Percentiles rank a stretch among this genome's conserved stretches.
phyloP scores from a whole-genome alignment of 352 stramenopile genomes.

The Pythium angustatum region DNA sequence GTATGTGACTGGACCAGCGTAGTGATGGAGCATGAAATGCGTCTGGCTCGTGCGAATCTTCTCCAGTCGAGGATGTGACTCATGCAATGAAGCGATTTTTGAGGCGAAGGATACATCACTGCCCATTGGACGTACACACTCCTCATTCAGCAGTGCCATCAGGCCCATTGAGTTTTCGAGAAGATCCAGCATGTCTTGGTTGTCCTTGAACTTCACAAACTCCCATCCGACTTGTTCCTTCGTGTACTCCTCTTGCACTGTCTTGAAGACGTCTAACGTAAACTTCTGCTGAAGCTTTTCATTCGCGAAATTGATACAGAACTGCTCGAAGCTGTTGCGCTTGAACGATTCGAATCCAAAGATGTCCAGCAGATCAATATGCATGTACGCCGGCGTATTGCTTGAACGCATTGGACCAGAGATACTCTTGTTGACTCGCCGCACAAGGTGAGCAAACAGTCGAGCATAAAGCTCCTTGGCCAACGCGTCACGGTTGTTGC shows the following conservation, averaged over 20 bases:
- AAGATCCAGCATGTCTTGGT: constrained; percentile 90
- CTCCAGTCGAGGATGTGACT: constrained; percentile 77
- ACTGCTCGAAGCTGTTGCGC: constrained; percentile 94
- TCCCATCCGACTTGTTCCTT: constrained; percentile 75
- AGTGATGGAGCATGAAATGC: constrained; percentile 85
- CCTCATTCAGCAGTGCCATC: constrained; percentile 90
- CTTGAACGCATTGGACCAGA: constrained; percentile 44
- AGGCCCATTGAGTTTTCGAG: constrained; percentile 89
- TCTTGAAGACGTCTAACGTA: constrained; percentile 86
- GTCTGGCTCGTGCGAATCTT: constrained; percentile 70
- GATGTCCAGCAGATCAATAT: constrained; percentile 97
- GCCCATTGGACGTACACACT: constrained; percentile 88
- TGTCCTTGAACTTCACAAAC: constrained; percentile 87
- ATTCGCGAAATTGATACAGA: constrained; percentile 96
- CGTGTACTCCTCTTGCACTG: constrained; percentile 82
- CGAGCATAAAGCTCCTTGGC: constrained; percentile 95
- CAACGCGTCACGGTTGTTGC: constrained; percentile 92
- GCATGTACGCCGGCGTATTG: constrained; percentile 51
- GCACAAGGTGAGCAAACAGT: constrained; percentile 95
- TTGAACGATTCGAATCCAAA: constrained; percentile 97
- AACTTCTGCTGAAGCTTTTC: constrained; percentile 95
- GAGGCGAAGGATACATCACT: constrained; percentile 85
- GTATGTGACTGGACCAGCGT: constrained; percentile 82
- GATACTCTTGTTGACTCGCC: constrained; percentile 82
- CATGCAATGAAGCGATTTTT: constrained; percentile 85